Evolutionary conservation across 257 asterid genomes (phyloP).

Genomic region (Thymus mandschuricus): DNA sequence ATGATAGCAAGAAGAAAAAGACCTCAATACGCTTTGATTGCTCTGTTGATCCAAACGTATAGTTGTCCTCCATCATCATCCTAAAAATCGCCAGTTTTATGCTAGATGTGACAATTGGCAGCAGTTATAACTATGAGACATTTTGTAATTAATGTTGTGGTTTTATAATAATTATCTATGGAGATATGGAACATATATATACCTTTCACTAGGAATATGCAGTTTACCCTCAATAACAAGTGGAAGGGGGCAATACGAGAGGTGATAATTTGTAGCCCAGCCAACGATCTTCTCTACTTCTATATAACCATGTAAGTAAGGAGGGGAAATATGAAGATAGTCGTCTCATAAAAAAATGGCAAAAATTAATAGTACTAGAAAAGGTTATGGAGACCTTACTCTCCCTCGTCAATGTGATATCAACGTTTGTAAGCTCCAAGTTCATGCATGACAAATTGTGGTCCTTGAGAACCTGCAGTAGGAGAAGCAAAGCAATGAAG

Average conservation of each 20-base stretch:
- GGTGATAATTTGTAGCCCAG: slow-evolving; percentile 72
- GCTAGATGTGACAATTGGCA: slow-evolving; percentile 34
- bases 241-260: slow-evolving; percentile 55
- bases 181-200: neutral
- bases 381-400: slow-evolving; percentile 44
- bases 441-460: slow-evolving; percentile 63
- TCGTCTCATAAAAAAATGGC: neutral
- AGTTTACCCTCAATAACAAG: slow-evolving; percentile 52
- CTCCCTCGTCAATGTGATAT: slow-evolving; percentile 63
- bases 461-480: slow-evolving; percentile 75
- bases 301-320: slow-evolving; percentile 13
- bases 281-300: slow-evolving; percentile 69
- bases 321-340: neutral
- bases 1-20: too few relatives aligned
- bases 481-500: neutral
- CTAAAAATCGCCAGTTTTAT: slow-evolving; percentile 65
- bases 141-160: too few relatives aligned
- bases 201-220: slow-evolving; percentile 65
- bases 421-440: slow-evolving; percentile 58
- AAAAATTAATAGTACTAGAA: neutral
- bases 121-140: too few relatives aligned
- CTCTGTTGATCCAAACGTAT: slow-evolving; percentile 40
- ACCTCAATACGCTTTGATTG: slow-evolving; percentile 49
- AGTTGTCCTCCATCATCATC: slow-evolving; percentile 53
- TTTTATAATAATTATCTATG: too few relatives aligned